Percentiles rank a stretch among this genome's conserved stretches.
Conservation (phyloP, 2,329 filamentous ascomycete species). For the Nemania sp. region DNA sequence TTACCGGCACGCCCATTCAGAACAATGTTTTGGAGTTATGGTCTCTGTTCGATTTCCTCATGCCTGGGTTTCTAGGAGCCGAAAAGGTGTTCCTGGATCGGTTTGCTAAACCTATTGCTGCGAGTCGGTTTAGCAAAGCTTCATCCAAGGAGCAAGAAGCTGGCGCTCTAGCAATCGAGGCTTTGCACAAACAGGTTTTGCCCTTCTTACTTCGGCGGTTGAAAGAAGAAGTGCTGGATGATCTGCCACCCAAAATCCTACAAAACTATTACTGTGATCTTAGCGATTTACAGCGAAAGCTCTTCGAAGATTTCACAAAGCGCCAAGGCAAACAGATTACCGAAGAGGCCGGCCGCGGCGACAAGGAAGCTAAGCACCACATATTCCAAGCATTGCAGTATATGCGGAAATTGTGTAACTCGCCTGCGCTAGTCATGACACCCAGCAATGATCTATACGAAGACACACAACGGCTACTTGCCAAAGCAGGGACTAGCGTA, state of each 20-base stretch:
- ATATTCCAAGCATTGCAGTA: conserved; percentile 99
- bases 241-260: conserved; percentile 95
- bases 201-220: conserved; percentile 94
- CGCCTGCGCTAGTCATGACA: conserved; percentile 93
- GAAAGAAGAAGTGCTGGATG: conserved; percentile 96
- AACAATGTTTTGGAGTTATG: conserved; percentile 95
- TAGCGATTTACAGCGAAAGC: conserved; percentile 88
- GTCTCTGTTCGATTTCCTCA: conserved; percentile 98
- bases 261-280: conserved; percentile 99
- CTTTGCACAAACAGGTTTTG: conserved; percentile 96
- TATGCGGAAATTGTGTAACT: conserved; percentile 99
- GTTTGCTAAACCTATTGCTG: conserved; percentile 92
- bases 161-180: conserved; percentile 92
- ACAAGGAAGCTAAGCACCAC: conserved; percentile 94
- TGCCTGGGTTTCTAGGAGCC: conserved; percentile 95
- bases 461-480: conserved; percentile 79
- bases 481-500: conserved; percentile 77
- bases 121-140: conserved; percentile 92
- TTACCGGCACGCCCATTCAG: conserved; percentile 96
- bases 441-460: conserved; percentile 89
- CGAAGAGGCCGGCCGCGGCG: conserved; percentile 78
- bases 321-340: conserved; percentile 88
- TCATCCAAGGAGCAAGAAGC: conserved; percentile 98
- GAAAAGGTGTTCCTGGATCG: conserved; percentile 95
- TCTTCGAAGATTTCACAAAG: conserved; percentile 96